Percentiles rank a stretch among this genome's conserved stretches.
phyloP scores from a whole-genome alignment of 345 rosid genomes.

The Boechera retrofracta region DNA sequence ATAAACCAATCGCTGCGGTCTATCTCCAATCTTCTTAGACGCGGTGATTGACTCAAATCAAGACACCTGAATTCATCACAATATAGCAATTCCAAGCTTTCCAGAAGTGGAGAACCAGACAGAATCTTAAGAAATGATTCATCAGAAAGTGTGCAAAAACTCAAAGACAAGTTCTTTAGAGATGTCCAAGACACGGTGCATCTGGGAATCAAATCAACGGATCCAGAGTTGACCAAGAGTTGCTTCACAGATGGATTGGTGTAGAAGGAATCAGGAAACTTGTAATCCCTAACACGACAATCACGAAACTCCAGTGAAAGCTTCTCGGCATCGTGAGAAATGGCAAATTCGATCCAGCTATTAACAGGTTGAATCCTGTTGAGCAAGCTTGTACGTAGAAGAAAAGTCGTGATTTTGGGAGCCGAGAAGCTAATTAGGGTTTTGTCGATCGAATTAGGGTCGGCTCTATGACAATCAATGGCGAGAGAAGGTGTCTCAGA shows the following conservation, averaged over 20 bases:
- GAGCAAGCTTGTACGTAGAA: constrained; percentile 27
- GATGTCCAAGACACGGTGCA: constrained; percentile 33
- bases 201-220: constrained; percentile 21
- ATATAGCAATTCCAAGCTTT: constrained; percentile 38
- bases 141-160: constrained; percentile 36
- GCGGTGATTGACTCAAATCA: constrained; percentile 36
- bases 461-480: constrained; percentile 26
- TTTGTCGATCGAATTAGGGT: constrained; percentile 35
- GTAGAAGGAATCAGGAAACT: constrained; percentile 36
- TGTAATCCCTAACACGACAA: constrained; percentile 31
- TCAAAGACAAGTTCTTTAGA: constrained; percentile 36
- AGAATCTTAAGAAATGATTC: constrained; percentile 32
- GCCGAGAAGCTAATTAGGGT: constrained; percentile 26
- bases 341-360: constrained; percentile 41
- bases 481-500: constrained; percentile 40
- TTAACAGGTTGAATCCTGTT: constrained; percentile 24
- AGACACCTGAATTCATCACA: constrained; percentile 31
- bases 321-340: constrained; percentile 20
- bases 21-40: constrained; percentile 28
- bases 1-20: constrained; percentile 42
- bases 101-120: constrained; percentile 26
- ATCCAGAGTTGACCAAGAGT: constrained; percentile 34
- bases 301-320: constrained; percentile 35
- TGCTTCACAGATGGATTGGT: constrained; percentile 26
- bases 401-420: constrained; percentile 34